Evolutionary conservation across 1,139 yeast species (phyloP), one percentile per base, ranked within the genome.

Genomic region (Arxiozyma bovina): DNA sequence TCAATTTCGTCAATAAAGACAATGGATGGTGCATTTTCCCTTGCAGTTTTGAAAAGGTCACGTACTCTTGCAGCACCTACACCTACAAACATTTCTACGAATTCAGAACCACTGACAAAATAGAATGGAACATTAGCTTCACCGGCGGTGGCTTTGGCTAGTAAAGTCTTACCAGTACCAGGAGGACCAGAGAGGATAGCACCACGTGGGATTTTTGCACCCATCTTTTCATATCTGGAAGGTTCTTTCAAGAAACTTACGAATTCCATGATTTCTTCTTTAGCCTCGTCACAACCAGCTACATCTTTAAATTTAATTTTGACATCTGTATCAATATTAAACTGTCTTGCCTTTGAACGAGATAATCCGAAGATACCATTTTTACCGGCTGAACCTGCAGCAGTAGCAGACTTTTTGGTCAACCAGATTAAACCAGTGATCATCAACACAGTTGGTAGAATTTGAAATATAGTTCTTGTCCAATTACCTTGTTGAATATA

Each of bases 111-210:
- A 0, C 90, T 83, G n/a, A 85, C 93, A 44, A 87, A 82, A 61
- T 81, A 80, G 65, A 86, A 86, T 45, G 94, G 91, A 38, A 85
- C 93, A 53, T 86, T 87, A 1, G 93, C 93, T 68, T 86, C 93
- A 65, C 93, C 93, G 8, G 93, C 93, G 40, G 93, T 85, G 1
- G 93, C 93, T 66, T 84, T 85, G 12, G 93, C 93, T 55, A 86
- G 72, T 50, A 86, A 74, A 1, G 94, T 86, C 67, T 86, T 86
- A 79, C 94, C 94, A 5, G 93, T 86, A 74, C 94, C 94, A 50
- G 94, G 94, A 45, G 93, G 89, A 58, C 94, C 94, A 0, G 90
- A 83, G 51, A 86, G 73, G 54, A 86, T 83, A 9, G 93, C 93
- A 66, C 94, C 94, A 69, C 93, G 77, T 48, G 94, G 94, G 57